Evolutionary conservation across 2,329 filamentous ascomycete species (phyloP), one percentile per base, ranked within the genome.

Genomic region (Teratosphaeria zuluensis): DNA sequence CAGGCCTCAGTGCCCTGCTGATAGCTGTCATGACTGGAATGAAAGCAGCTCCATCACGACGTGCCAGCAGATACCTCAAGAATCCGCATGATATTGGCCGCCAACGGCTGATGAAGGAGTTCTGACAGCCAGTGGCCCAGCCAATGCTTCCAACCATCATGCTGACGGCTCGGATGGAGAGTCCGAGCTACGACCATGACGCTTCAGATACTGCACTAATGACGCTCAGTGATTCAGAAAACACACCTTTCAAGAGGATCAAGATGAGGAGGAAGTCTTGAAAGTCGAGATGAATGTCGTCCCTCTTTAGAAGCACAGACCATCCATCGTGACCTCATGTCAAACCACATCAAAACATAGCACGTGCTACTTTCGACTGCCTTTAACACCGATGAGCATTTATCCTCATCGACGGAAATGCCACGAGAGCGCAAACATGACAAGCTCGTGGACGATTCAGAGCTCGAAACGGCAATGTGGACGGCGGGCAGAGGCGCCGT

Each of bases 391-490:
- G 19, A 48, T 11, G 42, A 21, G 38, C 5, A 46, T 46, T 28
- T 16, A 3, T 46, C 11, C 4, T 2, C 7, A 19, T 48, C 42
- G 19, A 8, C 42, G 19, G 42, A 21, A 4, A 48, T 48, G 42
- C 42, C 42, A 21, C 42, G 42, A 48, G 42, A 48, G 42, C 42
- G 42, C 42, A 48, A 48, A 19, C 16, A 48, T 21, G 42, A 48
- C 42, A 80, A 78, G 62, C 75, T 87, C 68, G 71, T 67, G 14
- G 81, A 81, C 56, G 83, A 81, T 64, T 81, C 83, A 51, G 88
- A 92, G 71, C 84, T 86, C 55, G 81, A 82, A 62, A 78, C 81
- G 58, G 89, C 89, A 53, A 84, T 86, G 51, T 87, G 85, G 84
- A 86, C 88, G 67, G 88, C 87, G 38, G 80, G 80, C 2, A 80